Percentiles rank a stretch among this genome's conserved stretches.
phyloP scores from a whole-genome alignment of 73 alveolate genomes.

The Paramecium caudatum region DNA sequence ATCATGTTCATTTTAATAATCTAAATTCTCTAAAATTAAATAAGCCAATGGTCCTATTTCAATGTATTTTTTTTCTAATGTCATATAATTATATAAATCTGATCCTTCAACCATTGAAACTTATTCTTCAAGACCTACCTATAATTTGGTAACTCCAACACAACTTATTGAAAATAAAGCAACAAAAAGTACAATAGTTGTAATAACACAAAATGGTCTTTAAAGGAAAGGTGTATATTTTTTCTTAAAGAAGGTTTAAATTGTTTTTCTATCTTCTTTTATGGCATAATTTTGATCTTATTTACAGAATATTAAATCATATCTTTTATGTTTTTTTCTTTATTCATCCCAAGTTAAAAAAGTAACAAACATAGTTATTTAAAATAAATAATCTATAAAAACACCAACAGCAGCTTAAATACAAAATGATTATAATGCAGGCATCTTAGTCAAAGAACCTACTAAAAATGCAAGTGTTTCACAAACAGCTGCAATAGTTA shows the following conservation, averaged over 20 bases:
- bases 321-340: conserved; percentile 86
- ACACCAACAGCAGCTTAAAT: conserved; percentile 95
- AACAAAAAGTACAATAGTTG: conserved; percentile 75
- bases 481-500: conserved; percentile 95
- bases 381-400: conserved; percentile 89
- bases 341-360: conserved; percentile 90
- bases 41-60: conserved; percentile 97
- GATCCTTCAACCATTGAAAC: conserved; percentile 88
- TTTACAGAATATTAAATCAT: conserved; percentile 88
- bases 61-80: conserved; percentile 84
- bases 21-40: conserved; percentile 89
- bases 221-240: conserved; percentile 84
- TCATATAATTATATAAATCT: conserved; percentile 89
- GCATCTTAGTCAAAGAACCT: conserved; percentile 94
- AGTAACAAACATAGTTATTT: conserved; percentile 92
- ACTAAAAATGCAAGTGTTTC: conserved; percentile 95
- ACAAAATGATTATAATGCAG: conserved; percentile 94
- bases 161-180: conserved; percentile 78
- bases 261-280: conserved; percentile 81
- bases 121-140: conserved; percentile 91
- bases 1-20: conserved; percentile 85
- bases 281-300: conserved; percentile 79
- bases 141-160: conserved; percentile 78
- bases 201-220: conserved; percentile 77
- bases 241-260: conserved; percentile 82